Base-by-base conservation (phyloP, 148 eudicot genomes). In the Dysphania ambrosioides region DNA sequence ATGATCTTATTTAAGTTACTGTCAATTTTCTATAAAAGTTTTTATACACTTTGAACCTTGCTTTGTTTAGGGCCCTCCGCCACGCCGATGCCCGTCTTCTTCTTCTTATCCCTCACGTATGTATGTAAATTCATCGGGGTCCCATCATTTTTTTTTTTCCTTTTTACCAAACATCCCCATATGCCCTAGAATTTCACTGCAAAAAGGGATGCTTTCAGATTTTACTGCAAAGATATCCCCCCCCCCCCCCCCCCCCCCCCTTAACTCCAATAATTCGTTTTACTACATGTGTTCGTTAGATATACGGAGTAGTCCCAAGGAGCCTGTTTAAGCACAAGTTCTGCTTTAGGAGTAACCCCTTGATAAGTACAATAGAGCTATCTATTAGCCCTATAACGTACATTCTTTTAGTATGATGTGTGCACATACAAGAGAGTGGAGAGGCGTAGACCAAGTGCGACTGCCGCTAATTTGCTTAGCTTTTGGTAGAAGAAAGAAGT, bases 71-170 rank as follows among this genome's bases (percentile, higher is more conserved):
- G 78, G 57, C 68, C 79, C 77, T 40, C 40, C 63, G 18, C 32
- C 73, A 76, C 79, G 79, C 68, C 73, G 34, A 42, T 76, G 60
- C 30, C 44, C 67, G 32, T 51, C 15, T 68, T 59, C 26, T 67
- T 19, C 60, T 30, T 9, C 49, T 13, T 44, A 4, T 29, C 49
- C 63, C 23, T 41, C 26, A 40, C 34, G 3, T 59, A n/a, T n/a
- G n/a, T n/a, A n/a, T 55, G 40, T 27, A 56, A 19, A 2, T 47
- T 21, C 36, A 42, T 0, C 10, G 4, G 61, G 72, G 72, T 32
- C 72, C 72, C 65, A 8, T 64, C n/a, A n/a, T n/a, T n/a, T n/a
- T 32, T n/a, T 49, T 65, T 27, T 27, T 34, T 41, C 7, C 7
- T 29, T 40, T 60, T 51, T 12, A 40, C 42, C 68, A 61, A n/a